Conservation (phyloP, 2,329 filamentous ascomycete genomes). For the Xylariaceae sp. region DNA sequence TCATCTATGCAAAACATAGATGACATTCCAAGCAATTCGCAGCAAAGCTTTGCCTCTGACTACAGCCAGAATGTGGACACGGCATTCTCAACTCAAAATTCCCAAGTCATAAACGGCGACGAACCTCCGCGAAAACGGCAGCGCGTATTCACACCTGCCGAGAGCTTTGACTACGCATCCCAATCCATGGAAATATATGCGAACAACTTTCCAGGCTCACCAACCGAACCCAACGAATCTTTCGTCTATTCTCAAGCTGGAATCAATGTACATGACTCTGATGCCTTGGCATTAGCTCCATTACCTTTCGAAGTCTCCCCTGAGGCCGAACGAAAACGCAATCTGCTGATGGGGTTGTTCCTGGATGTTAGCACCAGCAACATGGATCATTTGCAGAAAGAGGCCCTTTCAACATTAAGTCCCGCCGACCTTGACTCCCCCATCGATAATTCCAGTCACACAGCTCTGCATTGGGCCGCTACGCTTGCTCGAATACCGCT, state of each 20-base stretch:
- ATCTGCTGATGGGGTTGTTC: conserved; percentile 77
- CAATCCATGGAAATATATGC: conserved; percentile 44
- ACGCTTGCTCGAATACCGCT: conserved; percentile 83
- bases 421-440: conserved; percentile 85
- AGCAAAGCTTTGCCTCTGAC: conserved; percentile 78
- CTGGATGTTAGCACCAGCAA: conserved; percentile 69
- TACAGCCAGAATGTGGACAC: conserved; percentile 71
- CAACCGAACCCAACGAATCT: conserved; percentile 76
- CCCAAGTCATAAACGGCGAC: conserved; percentile 48
- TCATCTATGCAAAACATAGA: conserved; percentile 67
- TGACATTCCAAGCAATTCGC: conserved; percentile 68
- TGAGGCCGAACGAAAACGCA: conserved; percentile 74
- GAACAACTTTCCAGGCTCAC: conserved; percentile 60
- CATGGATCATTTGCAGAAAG: conserved; percentile 61
- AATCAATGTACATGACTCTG: conserved; percentile 45
- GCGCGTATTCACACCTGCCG: conserved; percentile 52
- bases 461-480: conserved; percentile 92
- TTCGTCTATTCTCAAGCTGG: conserved; percentile 61
- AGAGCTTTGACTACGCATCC: conserved; percentile 50
- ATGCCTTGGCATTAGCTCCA: conserved; percentile 59
- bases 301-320: conserved; percentile 57
- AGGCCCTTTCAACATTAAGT: conserved; percentile 70
- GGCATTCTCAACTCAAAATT: conserved; percentile 59
- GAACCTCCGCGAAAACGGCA: conserved; percentile 83
- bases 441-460: conserved; percentile 84